A percentile compares a stretch with the other conserved stretches of the same genome.
phyloP scores from a whole-genome alignment of 2,329 filamentous ascomycete species.

The Balansia obtecta region DNA sequence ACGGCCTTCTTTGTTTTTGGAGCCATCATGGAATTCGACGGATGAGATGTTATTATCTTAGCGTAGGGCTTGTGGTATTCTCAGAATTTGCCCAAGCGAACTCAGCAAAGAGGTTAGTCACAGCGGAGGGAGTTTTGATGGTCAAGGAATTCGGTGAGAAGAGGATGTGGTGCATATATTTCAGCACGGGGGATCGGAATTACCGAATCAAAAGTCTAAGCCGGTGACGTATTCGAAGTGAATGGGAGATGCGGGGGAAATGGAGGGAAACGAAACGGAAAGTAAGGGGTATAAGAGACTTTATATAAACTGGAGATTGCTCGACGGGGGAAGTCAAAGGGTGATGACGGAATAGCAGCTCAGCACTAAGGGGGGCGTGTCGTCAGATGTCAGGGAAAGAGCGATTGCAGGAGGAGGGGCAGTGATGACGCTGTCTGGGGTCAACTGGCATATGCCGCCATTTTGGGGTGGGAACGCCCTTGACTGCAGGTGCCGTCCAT shows the following conservation, averaged over 20 bases:
- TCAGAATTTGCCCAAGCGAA: no score
- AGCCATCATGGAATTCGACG: conserved; percentile 25
- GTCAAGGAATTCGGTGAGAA: background rate
- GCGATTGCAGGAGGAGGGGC: conserved; percentile 1
- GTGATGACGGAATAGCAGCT: conserved; percentile 4
- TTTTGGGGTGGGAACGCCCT: background rate
- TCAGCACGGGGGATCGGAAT: background rate
- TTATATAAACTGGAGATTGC: conserved; percentile 3
- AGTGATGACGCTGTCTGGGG: no score
- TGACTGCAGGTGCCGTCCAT: background rate
- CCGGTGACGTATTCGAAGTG: background rate
- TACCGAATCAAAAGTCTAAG: no score
- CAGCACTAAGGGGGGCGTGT: background rate
- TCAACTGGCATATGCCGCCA: background rate
- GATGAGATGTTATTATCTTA: background rate
- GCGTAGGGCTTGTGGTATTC: no score
- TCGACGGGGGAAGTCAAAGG: background rate
- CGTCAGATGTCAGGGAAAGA: conserved; percentile 1
- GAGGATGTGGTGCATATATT: background rate
- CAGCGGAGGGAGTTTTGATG: no score
- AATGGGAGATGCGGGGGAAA: background rate
- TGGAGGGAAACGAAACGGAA: background rate
- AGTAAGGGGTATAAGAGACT: background rate
- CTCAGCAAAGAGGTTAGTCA: no score
- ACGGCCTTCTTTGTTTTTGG: conserved; percentile 49